Conservation (phyloP, 768 basidiomycete genomes). For the Pilatotrama ljubarskyi region DNA sequence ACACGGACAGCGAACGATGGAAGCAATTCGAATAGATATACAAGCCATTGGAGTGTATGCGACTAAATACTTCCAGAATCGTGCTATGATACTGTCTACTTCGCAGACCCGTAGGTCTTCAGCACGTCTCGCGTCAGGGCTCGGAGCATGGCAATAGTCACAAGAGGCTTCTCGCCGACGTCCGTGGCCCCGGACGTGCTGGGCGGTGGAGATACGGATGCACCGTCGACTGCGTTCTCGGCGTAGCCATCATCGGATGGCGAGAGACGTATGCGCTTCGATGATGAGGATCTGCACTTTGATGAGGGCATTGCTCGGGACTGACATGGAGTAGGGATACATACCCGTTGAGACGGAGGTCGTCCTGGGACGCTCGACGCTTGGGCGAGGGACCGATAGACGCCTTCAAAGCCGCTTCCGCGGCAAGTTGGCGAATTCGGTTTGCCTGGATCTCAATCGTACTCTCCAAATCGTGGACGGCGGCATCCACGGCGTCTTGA, state of each 20-base stretch:
- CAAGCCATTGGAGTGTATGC: neutral
- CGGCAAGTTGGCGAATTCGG: conserved; percentile 19
- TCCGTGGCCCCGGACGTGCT: conserved; percentile 43
- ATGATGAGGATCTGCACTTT: conserved; percentile 6
- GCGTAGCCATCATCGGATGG: conserved; percentile 36
- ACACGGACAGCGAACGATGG: too few relatives aligned
- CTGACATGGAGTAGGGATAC: neutral
- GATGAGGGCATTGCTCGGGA: neutral
- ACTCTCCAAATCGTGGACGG: conserved; percentile 10
- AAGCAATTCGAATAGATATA: too few relatives aligned
- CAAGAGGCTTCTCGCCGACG: conserved; percentile 38
- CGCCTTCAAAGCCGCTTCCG: conserved; percentile 2
- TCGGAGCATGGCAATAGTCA: conserved; percentile 68
- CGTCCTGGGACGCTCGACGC: conserved; percentile 23
- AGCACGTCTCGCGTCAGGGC: conserved; percentile 52
- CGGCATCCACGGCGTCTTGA: conserved; percentile 12
- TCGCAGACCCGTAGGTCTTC: conserved; percentile 33
- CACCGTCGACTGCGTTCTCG: conserved; percentile 16
- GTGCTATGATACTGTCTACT: neutral
- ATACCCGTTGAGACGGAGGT: conserved; percentile 19
- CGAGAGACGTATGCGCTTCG: conserved; percentile 31
- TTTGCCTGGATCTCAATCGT: conserved; percentile 15
- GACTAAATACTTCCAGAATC: neutral
- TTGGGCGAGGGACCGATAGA: conserved; percentile 21
- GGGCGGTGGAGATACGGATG: conserved; percentile 43